A percentile compares a stretch with the other conserved stretches of the same genome.
Conservation (phyloP, 495 filamentous ascomycete species). For the Penicillium coprophilum region DNA sequence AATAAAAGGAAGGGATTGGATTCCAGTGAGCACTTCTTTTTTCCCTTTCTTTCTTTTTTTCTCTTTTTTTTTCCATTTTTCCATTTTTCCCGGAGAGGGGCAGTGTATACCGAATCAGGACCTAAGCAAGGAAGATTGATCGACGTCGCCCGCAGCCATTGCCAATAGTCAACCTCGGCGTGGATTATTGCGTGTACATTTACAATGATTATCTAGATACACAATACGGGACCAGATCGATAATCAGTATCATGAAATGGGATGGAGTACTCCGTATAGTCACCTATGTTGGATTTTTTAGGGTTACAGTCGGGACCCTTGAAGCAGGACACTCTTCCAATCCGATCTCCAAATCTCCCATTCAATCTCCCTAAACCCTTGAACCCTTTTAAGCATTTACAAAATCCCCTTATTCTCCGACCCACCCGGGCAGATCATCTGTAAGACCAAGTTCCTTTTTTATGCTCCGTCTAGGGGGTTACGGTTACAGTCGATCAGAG, state of each 20-base stretch:
- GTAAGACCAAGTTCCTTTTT: conserved; percentile 21
- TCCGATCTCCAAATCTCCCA: not conserved
- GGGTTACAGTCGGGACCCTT: no score
- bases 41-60: conserved; percentile 9
- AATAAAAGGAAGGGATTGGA: conserved; percentile 22
- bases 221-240: no score
- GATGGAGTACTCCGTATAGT: no score
- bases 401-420: conserved; percentile 27
- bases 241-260: no score
- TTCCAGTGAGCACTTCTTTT: conserved; percentile 11
- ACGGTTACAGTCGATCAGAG: conserved; percentile 28
- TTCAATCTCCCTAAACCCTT: not conserved
- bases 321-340: no score
- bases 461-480: conserved; percentile 34
- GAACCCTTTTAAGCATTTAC: not conserved
- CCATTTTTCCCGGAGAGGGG: conserved; percentile 5
- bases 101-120: conserved; percentile 35
- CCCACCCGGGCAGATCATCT: conserved; percentile 5
- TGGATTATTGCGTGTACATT: conserved; percentile 29
- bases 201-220: no score
- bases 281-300: no score
- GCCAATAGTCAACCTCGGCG: conserved; percentile 44
- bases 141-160: conserved; percentile 46
- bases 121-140: conserved; percentile 40
- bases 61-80: not conserved